Conservation (phyloP, 2,329 filamentous ascomycete genomes). For the Cercospora canescens region DNA sequence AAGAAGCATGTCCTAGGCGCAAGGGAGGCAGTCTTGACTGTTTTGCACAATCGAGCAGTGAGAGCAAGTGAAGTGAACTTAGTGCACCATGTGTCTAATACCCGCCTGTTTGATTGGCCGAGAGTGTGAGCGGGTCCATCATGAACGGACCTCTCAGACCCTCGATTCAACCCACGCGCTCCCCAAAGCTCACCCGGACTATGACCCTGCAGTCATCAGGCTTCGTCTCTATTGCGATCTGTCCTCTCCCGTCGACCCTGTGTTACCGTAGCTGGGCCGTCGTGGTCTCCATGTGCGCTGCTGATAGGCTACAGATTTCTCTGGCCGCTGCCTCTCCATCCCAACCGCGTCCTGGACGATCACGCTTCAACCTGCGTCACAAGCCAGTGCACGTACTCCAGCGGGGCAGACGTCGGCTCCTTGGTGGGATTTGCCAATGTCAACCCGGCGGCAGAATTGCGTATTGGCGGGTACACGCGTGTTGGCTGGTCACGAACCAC, state of each 20-base stretch:
- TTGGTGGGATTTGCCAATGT: conserved; percentile 13
- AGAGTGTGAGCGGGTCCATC: neutral
- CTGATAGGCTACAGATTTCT: conserved; percentile 17
- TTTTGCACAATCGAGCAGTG: neutral
- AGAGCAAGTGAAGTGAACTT: neutral
- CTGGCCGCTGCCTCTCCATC: conserved; percentile 1
- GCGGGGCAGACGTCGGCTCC: conserved; percentile 12
- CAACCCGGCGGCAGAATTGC: conserved; percentile 11
- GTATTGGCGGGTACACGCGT: conserved; percentile 5
- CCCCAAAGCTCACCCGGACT: conserved; percentile 2
- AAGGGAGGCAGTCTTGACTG: neutral
- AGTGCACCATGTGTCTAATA: neutral
- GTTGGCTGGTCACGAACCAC: neutral
- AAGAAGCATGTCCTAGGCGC: neutral
- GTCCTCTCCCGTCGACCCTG: neutral
- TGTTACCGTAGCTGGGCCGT: conserved; percentile 9
- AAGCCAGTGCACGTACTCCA: conserved; percentile 3
- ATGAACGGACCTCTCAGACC: conserved; percentile 1
- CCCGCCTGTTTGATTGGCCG: neutral
- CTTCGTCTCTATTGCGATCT: conserved; percentile 10
- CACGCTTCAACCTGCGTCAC: conserved; percentile 10
- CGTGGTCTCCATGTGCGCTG: conserved; percentile 15
- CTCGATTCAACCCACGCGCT: neutral
- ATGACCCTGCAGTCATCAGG: conserved; percentile 12
- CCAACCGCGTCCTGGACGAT: conserved; percentile 8